These are phyloP conservation scores for Acanthochlamys bracteata DNA, from an alignment of 106 monocot genomes.

Conservation along the genomic window DNA sequence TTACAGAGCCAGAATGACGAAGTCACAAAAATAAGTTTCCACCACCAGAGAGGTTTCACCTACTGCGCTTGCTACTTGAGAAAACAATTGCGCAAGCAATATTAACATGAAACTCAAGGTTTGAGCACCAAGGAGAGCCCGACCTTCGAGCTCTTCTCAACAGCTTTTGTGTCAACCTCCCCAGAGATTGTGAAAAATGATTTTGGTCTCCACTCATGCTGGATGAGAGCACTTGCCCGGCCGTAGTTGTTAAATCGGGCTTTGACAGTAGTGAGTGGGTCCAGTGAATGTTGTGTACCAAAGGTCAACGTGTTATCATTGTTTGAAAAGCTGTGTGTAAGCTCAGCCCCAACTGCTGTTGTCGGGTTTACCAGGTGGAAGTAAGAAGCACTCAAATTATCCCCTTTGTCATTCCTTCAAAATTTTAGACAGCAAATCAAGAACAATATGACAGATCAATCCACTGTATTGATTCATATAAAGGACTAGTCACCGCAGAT, in stretches of 20 bases:
- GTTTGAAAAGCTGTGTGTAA: conserved; percentile 28
- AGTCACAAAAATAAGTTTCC: no score
- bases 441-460: neutral
- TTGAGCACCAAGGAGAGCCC: conserved; percentile 31
- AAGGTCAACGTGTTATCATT: conserved; percentile 35
- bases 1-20: no score
- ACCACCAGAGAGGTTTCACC: neutral
- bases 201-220: conserved; percentile 44
- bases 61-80: neutral
- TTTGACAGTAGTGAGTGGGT: conserved; percentile 34
- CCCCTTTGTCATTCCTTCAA: conserved; percentile 31
- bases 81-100: neutral
- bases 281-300: conserved; percentile 28
- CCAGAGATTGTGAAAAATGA: conserved; percentile 35
- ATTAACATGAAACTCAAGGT: conserved; percentile 15
- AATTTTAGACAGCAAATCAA: neutral
- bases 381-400: conserved; percentile 26
- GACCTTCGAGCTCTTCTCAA: conserved; percentile 42
- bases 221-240: conserved; percentile 31
- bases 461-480: no score
- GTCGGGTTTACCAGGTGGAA: conserved; percentile 32
- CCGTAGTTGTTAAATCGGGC: conserved; percentile 38
- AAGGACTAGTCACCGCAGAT: neutral
- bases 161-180: conserved; percentile 42
- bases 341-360: conserved; percentile 33